These are phyloP conservation scores for Diutina scorzettiae DNA, from an alignment of 1,139 yeast genomes.

Conservation along the genomic window DNA sequence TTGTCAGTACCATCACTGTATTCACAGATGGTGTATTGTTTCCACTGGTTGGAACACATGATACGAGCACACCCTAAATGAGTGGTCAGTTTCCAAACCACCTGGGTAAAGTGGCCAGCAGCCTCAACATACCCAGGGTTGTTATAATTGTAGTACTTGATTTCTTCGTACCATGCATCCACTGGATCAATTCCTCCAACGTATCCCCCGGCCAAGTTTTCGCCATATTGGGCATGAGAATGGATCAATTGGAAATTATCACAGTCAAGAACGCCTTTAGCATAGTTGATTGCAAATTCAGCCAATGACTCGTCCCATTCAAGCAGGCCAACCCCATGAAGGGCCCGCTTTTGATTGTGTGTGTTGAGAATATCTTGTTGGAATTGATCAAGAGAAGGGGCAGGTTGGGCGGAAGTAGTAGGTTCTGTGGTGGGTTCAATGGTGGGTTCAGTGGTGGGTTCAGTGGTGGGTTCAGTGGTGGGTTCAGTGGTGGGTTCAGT, in stretches of 20 bases:
- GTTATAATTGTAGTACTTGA: conserved; percentile 33
- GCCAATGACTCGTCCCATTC: conserved; percentile 38
- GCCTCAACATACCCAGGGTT: conserved; percentile 32
- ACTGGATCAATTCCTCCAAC: conserved; percentile 37
- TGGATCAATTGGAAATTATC: conserved; percentile 41
- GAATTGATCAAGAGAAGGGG: conserved; percentile 13
- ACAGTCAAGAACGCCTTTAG: conserved; percentile 32
- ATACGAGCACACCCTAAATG: conserved; percentile 53
- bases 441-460: conserved; percentile 4
- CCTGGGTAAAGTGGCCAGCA: conserved; percentile 59
- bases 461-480: conserved; percentile 7
- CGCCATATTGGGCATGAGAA: conserved; percentile 45
- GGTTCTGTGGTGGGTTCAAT: conserved; percentile 10
- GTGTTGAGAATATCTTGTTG: conserved; percentile 28
- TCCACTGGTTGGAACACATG: conserved; percentile 35
- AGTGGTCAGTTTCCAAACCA: conserved; percentile 50
- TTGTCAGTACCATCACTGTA: conserved; percentile 17
- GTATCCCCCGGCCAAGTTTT: conserved; percentile 47
- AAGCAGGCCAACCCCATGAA: conserved; percentile 37
- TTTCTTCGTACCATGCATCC: conserved; percentile 59
- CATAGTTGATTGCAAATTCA: conserved; percentile 34
- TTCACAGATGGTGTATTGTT: conserved; percentile 58
- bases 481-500: conserved; percentile 6
- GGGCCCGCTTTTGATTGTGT: conserved; percentile 43
- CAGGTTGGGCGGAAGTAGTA: conserved; percentile 11